A percentile compares a stretch with the other conserved stretches of the same genome.
Conservation (phyloP, 2,329 filamentous ascomycete genomes). For the Pseudocercospora vitis region DNA sequence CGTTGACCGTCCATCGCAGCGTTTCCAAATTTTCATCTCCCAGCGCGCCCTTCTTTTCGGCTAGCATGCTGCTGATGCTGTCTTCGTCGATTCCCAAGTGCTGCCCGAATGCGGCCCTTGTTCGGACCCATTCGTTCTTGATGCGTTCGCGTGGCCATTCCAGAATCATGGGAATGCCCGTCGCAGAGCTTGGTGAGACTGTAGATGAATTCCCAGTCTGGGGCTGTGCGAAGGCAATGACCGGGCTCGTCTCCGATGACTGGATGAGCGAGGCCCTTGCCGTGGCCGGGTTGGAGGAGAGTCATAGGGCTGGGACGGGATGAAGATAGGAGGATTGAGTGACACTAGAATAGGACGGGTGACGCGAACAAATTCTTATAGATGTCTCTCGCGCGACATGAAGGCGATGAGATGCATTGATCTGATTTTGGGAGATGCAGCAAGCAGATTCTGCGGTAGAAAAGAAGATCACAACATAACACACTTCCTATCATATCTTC, state of each 20-base stretch:
- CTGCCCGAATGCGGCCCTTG: neutral
- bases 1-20: neutral
- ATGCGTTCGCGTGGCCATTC: neutral
- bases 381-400: too few relatives aligned
- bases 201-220: neutral
- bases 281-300: too few relatives aligned
- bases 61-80: neutral
- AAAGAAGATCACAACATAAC: too few relatives aligned
- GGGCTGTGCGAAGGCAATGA: neutral
- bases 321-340: neutral
- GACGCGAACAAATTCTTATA: too few relatives aligned
- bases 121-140: neutral
- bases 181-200: neutral
- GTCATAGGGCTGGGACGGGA: neutral
- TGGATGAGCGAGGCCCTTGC: too few relatives aligned
- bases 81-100: neutral
- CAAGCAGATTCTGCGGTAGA: too few relatives aligned
- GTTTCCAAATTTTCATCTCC: neutral
- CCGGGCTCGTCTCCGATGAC: neutral
- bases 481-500: too few relatives aligned
- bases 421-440: too few relatives aligned
- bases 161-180: neutral
- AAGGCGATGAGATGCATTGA: too few relatives aligned
- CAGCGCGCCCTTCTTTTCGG: neutral
- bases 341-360: too few relatives aligned